phyloP scores from a whole-genome alignment of 208 protist genomes.

The Leptomonas pyrrhocoris region DNA sequence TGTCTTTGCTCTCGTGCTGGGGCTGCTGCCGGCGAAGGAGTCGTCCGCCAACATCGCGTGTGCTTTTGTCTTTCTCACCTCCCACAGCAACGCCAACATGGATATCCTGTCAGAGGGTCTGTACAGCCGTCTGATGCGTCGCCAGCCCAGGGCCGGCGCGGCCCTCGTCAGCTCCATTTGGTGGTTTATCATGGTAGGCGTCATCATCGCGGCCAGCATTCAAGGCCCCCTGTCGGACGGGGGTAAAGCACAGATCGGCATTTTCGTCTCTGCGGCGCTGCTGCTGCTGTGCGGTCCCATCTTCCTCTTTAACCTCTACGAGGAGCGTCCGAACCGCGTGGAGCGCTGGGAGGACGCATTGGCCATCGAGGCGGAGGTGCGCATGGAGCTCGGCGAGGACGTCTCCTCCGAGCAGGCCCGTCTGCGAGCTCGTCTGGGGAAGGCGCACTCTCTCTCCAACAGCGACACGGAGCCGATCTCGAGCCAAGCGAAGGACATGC shows the following conservation, averaged over 20 bases:
- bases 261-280: constrained; percentile 51
- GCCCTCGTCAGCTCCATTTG: constrained; percentile 72
- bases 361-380: constrained; percentile 30
- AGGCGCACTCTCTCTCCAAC: background rate
- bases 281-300: constrained; percentile 51
- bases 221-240: constrained; percentile 61
- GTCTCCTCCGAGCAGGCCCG: constrained; percentile 8
- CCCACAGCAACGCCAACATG: constrained; percentile 58
- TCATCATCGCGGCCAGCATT: constrained; percentile 45
- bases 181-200: constrained; percentile 60
- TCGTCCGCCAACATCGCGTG: constrained; percentile 42
- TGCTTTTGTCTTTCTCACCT: constrained; percentile 59
- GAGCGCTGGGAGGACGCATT: constrained; percentile 51
- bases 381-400: constrained; percentile 31
- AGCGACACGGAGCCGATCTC: background rate
- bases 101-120: constrained; percentile 77
- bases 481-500: background rate
- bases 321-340: constrained; percentile 54
- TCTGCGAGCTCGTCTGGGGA: constrained; percentile 4
- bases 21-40: constrained; percentile 43
- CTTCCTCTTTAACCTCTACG: constrained; percentile 71
- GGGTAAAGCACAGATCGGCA: constrained; percentile 35
- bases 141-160: constrained; percentile 42
- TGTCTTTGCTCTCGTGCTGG: constrained; percentile 44
- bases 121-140: constrained; percentile 73